Percentiles rank a stretch among this genome's conserved stretches.
phyloP scores from a whole-genome alignment of 2,329 filamentous ascomycete species.

The Ceratocystis ficicola region DNA sequence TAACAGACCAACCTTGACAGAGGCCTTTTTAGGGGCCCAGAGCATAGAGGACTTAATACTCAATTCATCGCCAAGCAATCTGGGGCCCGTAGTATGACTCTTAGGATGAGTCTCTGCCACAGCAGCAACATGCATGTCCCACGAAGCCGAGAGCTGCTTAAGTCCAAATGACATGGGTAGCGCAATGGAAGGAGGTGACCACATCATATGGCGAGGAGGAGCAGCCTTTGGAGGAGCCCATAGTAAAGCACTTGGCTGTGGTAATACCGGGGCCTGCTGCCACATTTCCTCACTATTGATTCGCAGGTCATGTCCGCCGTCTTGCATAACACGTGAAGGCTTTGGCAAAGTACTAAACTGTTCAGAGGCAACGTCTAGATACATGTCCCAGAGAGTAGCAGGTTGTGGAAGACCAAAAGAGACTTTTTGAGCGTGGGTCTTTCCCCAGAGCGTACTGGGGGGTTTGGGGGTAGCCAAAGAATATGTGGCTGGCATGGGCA shows the following conservation, averaged over 20 bases:
- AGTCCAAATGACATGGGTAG: slow-evolving; percentile 13
- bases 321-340: background rate
- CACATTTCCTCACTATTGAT: slow-evolving; percentile 12
- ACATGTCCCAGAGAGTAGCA: slow-evolving; percentile 17
- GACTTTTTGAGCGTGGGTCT: background rate
- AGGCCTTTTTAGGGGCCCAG: background rate
- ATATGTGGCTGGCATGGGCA: background rate
- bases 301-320: slow-evolving; percentile 10
- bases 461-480: background rate
- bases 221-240: slow-evolving; percentile 15
- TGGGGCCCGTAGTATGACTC: background rate
- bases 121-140: slow-evolving; percentile 16
- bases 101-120: background rate
- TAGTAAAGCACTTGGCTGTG: background rate
- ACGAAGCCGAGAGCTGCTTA: slow-evolving; percentile 9
- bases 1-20: background rate
- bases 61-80: background rate
- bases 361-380: slow-evolving; percentile 12
- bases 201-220: slow-evolving; percentile 3
- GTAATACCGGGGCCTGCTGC: background rate
- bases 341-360: background rate
- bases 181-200: slow-evolving; percentile 3
- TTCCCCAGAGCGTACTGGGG: slow-evolving; percentile 14
- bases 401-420: slow-evolving; percentile 17
- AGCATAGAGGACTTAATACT: slow-evolving; percentile 4